Conservation (phyloP, 352 stramenopile genomes). For the Pythium diclinum region DNA sequence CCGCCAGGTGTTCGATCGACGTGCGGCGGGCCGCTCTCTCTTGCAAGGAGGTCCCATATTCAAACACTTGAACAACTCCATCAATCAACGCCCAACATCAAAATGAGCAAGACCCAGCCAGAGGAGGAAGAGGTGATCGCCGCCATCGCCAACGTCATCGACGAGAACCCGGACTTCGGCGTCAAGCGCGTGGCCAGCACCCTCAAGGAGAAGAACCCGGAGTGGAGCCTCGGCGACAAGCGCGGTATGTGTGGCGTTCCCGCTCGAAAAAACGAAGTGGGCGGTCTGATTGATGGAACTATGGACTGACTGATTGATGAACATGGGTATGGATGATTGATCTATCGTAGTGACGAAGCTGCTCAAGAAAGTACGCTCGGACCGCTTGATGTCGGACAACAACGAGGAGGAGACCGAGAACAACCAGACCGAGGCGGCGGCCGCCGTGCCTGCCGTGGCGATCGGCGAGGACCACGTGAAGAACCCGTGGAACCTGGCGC, state of each 20-base stretch:
- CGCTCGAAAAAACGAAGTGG: background rate
- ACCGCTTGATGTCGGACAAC: conserved; percentile 17
- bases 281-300: background rate
- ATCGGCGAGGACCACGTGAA: conserved; percentile 23
- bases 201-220: conserved; percentile 63
- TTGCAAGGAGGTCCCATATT: background rate
- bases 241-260: conserved; percentile 37
- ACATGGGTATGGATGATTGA: background rate
- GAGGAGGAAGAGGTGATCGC: conserved; percentile 62
- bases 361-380: conserved; percentile 64
- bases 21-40: conserved; percentile 2
- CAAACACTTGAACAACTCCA: conserved; percentile 1
- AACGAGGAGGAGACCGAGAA: conserved; percentile 13
- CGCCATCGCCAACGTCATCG: conserved; percentile 51
- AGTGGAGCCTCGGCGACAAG: conserved; percentile 73
- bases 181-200: conserved; percentile 57
- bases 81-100: conserved; percentile 9
- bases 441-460: conserved; percentile 7
- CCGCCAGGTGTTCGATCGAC: conserved; percentile 14
- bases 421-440: conserved; percentile 15
- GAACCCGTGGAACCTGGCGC: conserved; percentile 53
- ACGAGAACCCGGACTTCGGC: conserved; percentile 63
- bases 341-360: conserved; percentile 56
- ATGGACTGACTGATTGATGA: background rate
- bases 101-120: conserved; percentile 57